phyloP scores from a whole-genome alignment of 805 yeast genomes.

The Candida succiphila region DNA sequence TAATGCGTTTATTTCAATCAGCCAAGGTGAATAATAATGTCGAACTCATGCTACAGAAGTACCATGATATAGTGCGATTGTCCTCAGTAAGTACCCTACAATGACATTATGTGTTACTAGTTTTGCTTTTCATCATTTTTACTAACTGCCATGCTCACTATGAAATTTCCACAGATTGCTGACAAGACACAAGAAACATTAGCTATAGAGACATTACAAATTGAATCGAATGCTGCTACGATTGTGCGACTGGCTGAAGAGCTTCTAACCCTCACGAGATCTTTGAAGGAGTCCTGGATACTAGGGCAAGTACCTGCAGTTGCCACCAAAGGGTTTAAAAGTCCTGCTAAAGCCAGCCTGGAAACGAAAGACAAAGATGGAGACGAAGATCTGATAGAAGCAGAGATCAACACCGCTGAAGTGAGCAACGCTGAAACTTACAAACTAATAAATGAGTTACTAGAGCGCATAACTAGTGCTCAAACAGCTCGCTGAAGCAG shows the following conservation, averaged over 20 bases:
- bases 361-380: slow-evolving; percentile 4
- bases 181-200: slow-evolving; percentile 24
- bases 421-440: background rate
- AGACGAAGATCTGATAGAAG: background rate
- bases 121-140: background rate
- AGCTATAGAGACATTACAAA: slow-evolving; percentile 46
- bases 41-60: slow-evolving; percentile 40
- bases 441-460: background rate
- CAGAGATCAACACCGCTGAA: too few species aligned
- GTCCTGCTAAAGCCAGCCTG: too few species aligned
- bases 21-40: slow-evolving; percentile 43
- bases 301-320: slow-evolving; percentile 35
- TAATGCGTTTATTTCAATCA: slow-evolving; percentile 4
- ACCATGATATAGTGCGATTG: slow-evolving; percentile 42
- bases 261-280: slow-evolving; percentile 35
- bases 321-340: too few species aligned
- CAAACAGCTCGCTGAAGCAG: too few species aligned
- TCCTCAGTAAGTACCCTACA: slow-evolving; percentile 19
- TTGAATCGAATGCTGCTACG: slow-evolving; percentile 41
- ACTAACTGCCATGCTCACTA: background rate
- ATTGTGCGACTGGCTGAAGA: slow-evolving; percentile 46
- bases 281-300: slow-evolving; percentile 47
- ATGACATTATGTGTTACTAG: background rate
- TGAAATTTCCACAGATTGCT: slow-evolving; percentile 7
- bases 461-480: background rate